These are phyloP conservation scores for Dichomitus squalens DNA, from an alignment of 1,284 basidiomycete genomes.

Conservation along the genomic window DNA sequence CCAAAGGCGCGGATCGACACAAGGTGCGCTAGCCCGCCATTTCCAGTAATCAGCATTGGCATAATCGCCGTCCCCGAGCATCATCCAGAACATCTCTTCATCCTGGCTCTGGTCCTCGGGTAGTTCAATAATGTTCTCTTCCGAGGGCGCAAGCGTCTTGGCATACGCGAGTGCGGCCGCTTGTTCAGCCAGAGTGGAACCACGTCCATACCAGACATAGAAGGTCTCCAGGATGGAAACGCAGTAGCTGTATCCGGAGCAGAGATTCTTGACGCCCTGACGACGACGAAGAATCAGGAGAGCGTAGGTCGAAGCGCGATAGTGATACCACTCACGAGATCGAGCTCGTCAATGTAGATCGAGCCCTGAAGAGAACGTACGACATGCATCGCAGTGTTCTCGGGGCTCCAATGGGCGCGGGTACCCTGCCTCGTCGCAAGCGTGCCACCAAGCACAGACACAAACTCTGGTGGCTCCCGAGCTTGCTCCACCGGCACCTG, in stretches of 20 bases:
- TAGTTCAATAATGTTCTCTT: slow-evolving; percentile 52
- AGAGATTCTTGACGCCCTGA: slow-evolving; percentile 67
- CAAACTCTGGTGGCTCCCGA: slow-evolving; percentile 62
- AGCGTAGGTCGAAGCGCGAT: background rate
- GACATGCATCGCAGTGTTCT: slow-evolving; percentile 81
- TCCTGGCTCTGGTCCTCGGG: slow-evolving; percentile 60
- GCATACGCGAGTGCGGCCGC: slow-evolving; percentile 64
- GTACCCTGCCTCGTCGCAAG: slow-evolving; percentile 73
- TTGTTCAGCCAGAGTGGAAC: slow-evolving; percentile 60
- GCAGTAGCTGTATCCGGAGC: slow-evolving; percentile 80
- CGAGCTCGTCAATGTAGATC: slow-evolving; percentile 70
- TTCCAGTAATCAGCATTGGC: slow-evolving; percentile 80
- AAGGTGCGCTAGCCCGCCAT: slow-evolving; percentile 53
- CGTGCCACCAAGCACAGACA: slow-evolving; percentile 65
- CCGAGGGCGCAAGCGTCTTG: slow-evolving; percentile 42
- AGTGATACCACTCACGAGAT: slow-evolving; percentile 53
- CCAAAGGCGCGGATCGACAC: slow-evolving; percentile 52
- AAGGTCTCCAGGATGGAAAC: slow-evolving; percentile 66
- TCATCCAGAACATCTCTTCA: slow-evolving; percentile 84
- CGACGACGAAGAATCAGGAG: background rate
- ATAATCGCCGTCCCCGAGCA: slow-evolving; percentile 70
- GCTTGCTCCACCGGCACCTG: slow-evolving; percentile 59
- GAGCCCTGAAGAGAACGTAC: slow-evolving; percentile 54
- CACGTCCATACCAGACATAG: slow-evolving; percentile 79
- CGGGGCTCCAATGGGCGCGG: slow-evolving; percentile 71